Conservation (phyloP, 192 early-diverging fungal genomes). For the Diversispora eburnea region DNA sequence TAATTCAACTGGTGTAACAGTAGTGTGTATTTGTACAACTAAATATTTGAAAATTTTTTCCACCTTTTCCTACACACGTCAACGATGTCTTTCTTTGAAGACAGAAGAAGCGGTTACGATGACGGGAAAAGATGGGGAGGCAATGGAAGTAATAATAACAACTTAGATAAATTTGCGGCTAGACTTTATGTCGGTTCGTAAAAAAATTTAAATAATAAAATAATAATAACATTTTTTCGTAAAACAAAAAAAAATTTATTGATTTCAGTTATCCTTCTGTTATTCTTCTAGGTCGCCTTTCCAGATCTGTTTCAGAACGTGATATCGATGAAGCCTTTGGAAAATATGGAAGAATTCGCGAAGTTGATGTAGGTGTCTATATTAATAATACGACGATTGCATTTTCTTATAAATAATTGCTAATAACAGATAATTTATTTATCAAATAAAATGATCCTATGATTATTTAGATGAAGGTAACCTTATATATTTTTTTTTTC, state of each 20-base stretch:
- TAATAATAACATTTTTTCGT: neutral
- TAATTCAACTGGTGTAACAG: neutral
- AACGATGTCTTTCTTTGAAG: neutral
- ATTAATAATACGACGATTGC: neutral
- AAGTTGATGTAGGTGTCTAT: conserved; percentile 8
- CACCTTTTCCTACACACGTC: neutral
- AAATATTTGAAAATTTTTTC: neutral
- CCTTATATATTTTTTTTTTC: neutral
- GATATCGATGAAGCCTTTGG: conserved; percentile 20
- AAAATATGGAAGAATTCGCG: conserved; percentile 24
- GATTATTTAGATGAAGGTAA: conserved; percentile 11
- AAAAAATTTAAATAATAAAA: neutral
- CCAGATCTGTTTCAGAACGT: conserved; percentile 16
- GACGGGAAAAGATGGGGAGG: conserved; percentile 4
- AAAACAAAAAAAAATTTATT: too few relatives aligned
- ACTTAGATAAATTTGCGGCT: neutral
- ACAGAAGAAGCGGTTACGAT: neutral
- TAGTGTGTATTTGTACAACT: neutral
- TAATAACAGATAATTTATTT: neutral
- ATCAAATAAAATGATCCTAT: neutral
- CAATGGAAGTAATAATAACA: neutral
- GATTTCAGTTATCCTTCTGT: too few relatives aligned
- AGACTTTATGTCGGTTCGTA: conserved; percentile 18
- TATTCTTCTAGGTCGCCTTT: conserved; percentile 1
- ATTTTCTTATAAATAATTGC: too few relatives aligned